Percentiles rank a stretch among this genome's conserved stretches.
Conservation (phyloP, 306 rosid genomes). For the Alnus rubra region DNA sequence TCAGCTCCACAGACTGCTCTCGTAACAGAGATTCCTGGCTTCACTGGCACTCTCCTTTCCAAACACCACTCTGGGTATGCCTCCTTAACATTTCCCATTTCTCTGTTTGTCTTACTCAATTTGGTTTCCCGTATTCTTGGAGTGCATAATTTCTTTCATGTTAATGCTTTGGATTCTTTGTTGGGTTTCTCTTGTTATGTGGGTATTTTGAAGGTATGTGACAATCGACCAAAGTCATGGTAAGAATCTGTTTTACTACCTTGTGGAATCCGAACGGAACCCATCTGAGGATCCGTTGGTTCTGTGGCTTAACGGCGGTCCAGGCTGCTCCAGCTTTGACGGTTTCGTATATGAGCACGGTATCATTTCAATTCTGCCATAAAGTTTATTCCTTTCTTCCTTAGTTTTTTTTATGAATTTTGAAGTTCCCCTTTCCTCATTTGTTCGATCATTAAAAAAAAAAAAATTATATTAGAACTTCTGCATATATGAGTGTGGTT, state of each 20-base stretch:
- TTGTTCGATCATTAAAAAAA: background rate
- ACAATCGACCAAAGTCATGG: constrained; percentile 50
- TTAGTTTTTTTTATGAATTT: background rate
- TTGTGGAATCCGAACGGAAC: constrained; percentile 71
- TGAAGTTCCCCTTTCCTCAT: no score
- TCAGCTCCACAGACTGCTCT: constrained; percentile 47
- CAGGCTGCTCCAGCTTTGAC: constrained; percentile 96
- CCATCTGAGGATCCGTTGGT: constrained; percentile 86
- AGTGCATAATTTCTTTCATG: background rate
- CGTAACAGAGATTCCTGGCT: constrained; percentile 46
- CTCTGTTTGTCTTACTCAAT: background rate
- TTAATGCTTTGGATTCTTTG: background rate
- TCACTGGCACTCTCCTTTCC: constrained; percentile 45
- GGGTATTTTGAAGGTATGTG: constrained; percentile 42
- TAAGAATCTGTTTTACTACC: constrained; percentile 75
- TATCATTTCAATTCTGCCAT: constrained; percentile 26
- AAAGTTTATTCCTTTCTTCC: background rate
- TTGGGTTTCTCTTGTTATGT: background rate
- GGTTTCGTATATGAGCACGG: constrained; percentile 98
- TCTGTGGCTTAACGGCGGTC: constrained; percentile 99
- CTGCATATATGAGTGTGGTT: background rate
- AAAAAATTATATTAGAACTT: background rate
- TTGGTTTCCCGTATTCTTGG: background rate
- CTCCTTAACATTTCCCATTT: background rate
- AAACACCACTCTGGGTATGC: constrained; percentile 52